phyloP scores from a whole-genome alignment of 2,329 filamentous ascomycete species.

The Ophiostoma ips region DNA sequence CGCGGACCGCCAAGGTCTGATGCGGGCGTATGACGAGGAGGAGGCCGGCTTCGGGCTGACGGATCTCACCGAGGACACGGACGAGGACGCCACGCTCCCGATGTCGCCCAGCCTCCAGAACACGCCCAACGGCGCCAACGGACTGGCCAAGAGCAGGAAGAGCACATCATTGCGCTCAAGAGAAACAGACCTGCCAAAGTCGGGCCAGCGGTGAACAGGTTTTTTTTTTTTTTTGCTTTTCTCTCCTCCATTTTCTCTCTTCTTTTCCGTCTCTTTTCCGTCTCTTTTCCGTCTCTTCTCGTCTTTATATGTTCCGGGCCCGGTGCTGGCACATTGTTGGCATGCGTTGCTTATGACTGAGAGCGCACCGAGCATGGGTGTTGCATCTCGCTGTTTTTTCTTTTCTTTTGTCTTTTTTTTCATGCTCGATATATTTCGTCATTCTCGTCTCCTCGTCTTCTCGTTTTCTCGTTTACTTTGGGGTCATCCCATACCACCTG shows the following conservation, averaged over 20 bases:
- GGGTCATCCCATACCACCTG: too few species aligned
- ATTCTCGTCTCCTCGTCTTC: too few species aligned
- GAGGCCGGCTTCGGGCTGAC: slow-evolving; percentile 61
- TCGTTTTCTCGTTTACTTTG: background rate
- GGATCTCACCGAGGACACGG: slow-evolving; percentile 66
- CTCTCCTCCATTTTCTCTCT: background rate
- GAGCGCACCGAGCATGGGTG: background rate
- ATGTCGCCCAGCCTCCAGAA: slow-evolving; percentile 32
- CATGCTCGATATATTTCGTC: too few species aligned
- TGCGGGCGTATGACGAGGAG: slow-evolving; percentile 82
- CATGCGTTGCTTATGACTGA: slow-evolving; percentile 1
- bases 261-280: background rate
- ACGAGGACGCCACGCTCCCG: slow-evolving; percentile 38
- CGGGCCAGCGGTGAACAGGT: slow-evolving; percentile 4
- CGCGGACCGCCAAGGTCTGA: slow-evolving; percentile 67
- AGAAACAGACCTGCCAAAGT: slow-evolving; percentile 6
- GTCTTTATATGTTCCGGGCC: slow-evolving; percentile 2
- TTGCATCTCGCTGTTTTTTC: background rate
- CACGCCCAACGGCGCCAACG: slow-evolving; percentile 19
- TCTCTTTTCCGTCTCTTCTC: background rate
- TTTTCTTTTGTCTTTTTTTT: background rate
- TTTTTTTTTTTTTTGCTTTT: background rate
- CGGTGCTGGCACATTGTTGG: background rate
- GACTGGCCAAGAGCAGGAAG: slow-evolving; percentile 13
- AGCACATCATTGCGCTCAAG: slow-evolving; percentile 9